phyloP scores from a whole-genome alignment of 2,329 filamentous ascomycete species.

The Aspergillus sclerotialis region DNA sequence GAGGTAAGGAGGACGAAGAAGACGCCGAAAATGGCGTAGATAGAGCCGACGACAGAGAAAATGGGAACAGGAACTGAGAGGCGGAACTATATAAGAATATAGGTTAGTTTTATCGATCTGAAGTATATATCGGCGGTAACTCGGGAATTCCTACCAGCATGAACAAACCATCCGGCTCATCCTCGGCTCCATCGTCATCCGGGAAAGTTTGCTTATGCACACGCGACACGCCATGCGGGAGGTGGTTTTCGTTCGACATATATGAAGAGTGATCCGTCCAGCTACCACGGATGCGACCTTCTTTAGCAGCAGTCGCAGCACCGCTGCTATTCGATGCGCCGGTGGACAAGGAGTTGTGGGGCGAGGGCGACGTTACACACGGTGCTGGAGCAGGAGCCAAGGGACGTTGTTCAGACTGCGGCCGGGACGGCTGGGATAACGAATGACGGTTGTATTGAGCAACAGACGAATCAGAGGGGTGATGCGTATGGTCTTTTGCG shows the following conservation, averaged over 20 bases:
- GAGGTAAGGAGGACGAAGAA: conserved; percentile 45
- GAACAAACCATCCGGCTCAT: conserved; percentile 36
- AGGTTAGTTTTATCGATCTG: conserved; percentile 12
- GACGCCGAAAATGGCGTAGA: conserved; percentile 50
- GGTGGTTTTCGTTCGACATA: conserved; percentile 23
- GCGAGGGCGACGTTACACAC: conserved; percentile 6
- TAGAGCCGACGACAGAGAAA: conserved; percentile 46
- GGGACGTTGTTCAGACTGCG: conserved; percentile 9
- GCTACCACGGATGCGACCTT: conserved; percentile 22
- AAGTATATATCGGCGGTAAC: background rate
- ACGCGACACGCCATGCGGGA: conserved; percentile 15
- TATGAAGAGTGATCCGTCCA: conserved; percentile 29
- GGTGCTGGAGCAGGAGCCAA: conserved; percentile 9
- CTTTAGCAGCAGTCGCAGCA: conserved; percentile 20
- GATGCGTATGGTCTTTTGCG: conserved; percentile 12
- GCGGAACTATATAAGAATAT: conserved; percentile 38
- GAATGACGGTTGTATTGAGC: too few relatives aligned
- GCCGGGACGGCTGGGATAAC: conserved; percentile 7
- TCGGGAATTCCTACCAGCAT: conserved; percentile 29
- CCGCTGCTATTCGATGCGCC: conserved; percentile 20
- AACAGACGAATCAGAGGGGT: too few relatives aligned
- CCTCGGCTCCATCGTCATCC: conserved; percentile 19
- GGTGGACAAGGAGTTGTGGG: conserved; percentile 15
- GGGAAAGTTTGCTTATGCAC: conserved; percentile 20
- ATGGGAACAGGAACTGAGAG: conserved; percentile 48